Conservation (phyloP, 148 eudicot species). For the Fallopia convolvulus region DNA sequence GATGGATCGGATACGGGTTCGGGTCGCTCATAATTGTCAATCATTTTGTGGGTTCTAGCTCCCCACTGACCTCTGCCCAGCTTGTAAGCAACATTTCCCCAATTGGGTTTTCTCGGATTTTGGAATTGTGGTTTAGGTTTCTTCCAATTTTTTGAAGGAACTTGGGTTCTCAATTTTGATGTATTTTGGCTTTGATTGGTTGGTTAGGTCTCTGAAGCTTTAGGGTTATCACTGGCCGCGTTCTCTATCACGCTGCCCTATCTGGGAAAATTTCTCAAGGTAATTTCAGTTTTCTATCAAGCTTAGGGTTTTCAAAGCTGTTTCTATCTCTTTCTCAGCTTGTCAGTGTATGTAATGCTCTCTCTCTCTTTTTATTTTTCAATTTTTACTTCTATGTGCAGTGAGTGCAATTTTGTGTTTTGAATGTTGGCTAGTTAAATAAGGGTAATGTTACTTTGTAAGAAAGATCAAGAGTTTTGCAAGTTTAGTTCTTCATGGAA, state of each 20-base stretch:
- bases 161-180: not conserved
- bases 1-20: constrained; percentile 87
- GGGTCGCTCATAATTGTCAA: constrained; percentile 68
- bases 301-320: not conserved
- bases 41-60: constrained; percentile 63
- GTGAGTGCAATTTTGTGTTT: not conserved
- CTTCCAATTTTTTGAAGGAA: not conserved
- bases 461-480: not conserved
- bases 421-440: not conserved
- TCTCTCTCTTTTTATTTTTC: no score
- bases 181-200: not conserved
- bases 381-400: not conserved
- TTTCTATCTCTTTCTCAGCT: not conserved
- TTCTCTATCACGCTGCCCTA: constrained; percentile 66
- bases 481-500: not conserved
- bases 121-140: not conserved
- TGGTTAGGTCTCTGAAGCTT: constrained; percentile 68
- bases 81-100: constrained; percentile 38
- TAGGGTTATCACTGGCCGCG: constrained; percentile 84
- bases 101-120: not conserved
- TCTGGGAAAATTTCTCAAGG: constrained; percentile 64
- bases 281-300: constrained; percentile 13
- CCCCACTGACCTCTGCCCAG: constrained; percentile 60
- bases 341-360: not conserved
- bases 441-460: not conserved